phyloP scores from a whole-genome alignment of 495 filamentous ascomycete genomes.

The Trichoderma gamsii region DNA sequence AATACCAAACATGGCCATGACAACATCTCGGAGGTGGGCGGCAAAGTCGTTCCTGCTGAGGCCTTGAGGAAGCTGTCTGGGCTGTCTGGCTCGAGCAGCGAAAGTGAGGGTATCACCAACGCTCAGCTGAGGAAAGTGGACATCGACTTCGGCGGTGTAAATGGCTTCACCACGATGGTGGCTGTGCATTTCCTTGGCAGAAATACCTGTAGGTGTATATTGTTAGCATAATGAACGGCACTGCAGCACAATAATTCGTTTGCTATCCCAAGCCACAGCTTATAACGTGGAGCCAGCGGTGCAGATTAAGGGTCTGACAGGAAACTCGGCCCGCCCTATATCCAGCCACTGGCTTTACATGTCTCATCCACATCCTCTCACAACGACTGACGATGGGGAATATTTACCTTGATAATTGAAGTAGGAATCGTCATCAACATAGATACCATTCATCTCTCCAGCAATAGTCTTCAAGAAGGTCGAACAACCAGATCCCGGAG shows the following conservation, averaged over 20 bases:
- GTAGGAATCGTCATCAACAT: constrained; percentile 54
- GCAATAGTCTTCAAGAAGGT: constrained; percentile 76
- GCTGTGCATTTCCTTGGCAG: constrained; percentile 56
- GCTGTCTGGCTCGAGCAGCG: constrained; percentile 64
- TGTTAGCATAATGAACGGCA: neutral
- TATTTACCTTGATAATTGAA: constrained; percentile 69
- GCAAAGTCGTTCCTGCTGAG: constrained; percentile 55
- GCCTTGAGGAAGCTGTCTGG: constrained; percentile 53
- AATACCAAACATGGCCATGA: constrained; percentile 75
- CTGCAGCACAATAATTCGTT: neutral
- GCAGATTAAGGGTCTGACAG: too few species aligned
- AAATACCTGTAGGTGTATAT: constrained; percentile 34
- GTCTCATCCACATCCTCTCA: neutral
- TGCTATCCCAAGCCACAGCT: neutral
- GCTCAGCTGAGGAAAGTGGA: constrained; percentile 76
- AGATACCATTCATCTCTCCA: constrained; percentile 69
- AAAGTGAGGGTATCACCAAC: constrained; percentile 75
- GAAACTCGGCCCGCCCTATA: too few species aligned
- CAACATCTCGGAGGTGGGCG: constrained; percentile 62
- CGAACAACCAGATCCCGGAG: constrained; percentile 71
- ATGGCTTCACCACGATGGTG: constrained; percentile 73
- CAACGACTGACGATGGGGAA: neutral
- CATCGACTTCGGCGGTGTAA: constrained; percentile 73
- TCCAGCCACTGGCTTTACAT: neutral
- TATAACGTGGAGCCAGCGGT: neutral